Conservation (phyloP, 805 yeast genomes). For the Lachancea lanzarotensis region DNA sequence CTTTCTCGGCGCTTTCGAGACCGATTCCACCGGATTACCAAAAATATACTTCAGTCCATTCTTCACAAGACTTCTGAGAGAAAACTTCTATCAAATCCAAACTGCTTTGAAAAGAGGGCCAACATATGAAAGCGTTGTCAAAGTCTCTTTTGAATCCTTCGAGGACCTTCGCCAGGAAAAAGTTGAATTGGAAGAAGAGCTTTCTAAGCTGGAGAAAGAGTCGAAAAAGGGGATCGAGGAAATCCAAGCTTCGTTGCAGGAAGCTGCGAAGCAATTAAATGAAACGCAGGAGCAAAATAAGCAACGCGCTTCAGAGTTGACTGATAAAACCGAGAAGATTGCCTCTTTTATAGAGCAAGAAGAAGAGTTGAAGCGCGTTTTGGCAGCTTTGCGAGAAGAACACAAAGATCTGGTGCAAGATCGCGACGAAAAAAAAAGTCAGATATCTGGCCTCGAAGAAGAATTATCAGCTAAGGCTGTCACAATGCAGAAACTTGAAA, state of each 20-base stretch:
- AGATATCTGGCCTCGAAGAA: slow-evolving; percentile 27
- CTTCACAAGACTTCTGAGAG: slow-evolving; percentile 62
- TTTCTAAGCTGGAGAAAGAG: slow-evolving; percentile 30
- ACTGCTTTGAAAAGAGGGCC: slow-evolving; percentile 74
- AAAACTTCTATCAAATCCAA: slow-evolving; percentile 60
- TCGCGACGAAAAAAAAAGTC: slow-evolving; percentile 32
- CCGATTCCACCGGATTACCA: slow-evolving; percentile 84
- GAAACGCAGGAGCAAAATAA: neutral
- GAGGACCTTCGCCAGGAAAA: slow-evolving; percentile 37
- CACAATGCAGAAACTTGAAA: slow-evolving; percentile 20
- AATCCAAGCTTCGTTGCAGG: slow-evolving; percentile 15
- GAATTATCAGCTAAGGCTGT: slow-evolving; percentile 12
- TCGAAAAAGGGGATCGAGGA: slow-evolving; percentile 17
- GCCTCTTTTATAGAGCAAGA: neutral
- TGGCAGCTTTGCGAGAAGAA: slow-evolving; percentile 21
- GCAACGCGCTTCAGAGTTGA: neutral
- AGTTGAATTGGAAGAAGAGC: slow-evolving; percentile 28
- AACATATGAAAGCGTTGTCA: slow-evolving; percentile 57
- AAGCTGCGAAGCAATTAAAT: neutral
- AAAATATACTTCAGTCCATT: slow-evolving; percentile 62
- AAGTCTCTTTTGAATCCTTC: slow-evolving; percentile 51
- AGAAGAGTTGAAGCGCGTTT: slow-evolving; percentile 7
- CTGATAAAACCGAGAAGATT: neutral
- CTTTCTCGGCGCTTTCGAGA: slow-evolving; percentile 34
- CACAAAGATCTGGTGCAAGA: slow-evolving; percentile 20